Evolutionary conservation across 2,329 filamentous ascomycete species (phyloP).

Genomic region (Botrytis pseudocinerea): DNA sequence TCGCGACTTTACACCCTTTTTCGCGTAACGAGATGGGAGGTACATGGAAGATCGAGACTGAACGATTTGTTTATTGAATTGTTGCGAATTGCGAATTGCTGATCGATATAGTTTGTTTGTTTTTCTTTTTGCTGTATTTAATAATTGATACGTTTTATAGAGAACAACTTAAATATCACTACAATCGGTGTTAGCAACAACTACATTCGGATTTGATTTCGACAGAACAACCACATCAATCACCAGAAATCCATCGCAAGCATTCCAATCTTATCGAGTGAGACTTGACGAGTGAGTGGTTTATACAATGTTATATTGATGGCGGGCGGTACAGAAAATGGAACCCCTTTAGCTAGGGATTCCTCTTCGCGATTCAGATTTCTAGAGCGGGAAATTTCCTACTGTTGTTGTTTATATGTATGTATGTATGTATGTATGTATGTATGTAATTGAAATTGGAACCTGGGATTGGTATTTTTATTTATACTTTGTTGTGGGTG

Average conservation of each 20-base stretch:
- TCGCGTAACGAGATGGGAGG: neutral
- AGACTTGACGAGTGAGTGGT: neutral
- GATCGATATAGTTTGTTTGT: neutral
- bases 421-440: too few relatives aligned
- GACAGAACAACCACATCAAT: neutral
- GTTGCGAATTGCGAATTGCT: neutral
- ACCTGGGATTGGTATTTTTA: neutral
- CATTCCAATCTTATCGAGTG: neutral
- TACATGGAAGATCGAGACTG: neutral
- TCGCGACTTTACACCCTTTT: neutral
- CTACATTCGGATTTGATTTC: too few relatives aligned
- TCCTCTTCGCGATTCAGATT: neutral
- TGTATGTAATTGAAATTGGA: too few relatives aligned
- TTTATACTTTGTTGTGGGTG: neutral
- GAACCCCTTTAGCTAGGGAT: too few relatives aligned
- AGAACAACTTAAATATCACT: neutral
- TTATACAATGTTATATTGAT: neutral
- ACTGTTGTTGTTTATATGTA: too few relatives aligned
- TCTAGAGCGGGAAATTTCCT: neutral
- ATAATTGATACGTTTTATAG: neutral
- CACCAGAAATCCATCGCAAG: neutral
- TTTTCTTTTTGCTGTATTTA: neutral
- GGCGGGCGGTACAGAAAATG: fast-evolving
- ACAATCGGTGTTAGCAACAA: neutral
- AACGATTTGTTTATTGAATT: neutral